Percentiles rank a stretch among this genome's conserved stretches.
Conservation (phyloP, 305 asterid genomes). For the Fraxinus albicans region DNA sequence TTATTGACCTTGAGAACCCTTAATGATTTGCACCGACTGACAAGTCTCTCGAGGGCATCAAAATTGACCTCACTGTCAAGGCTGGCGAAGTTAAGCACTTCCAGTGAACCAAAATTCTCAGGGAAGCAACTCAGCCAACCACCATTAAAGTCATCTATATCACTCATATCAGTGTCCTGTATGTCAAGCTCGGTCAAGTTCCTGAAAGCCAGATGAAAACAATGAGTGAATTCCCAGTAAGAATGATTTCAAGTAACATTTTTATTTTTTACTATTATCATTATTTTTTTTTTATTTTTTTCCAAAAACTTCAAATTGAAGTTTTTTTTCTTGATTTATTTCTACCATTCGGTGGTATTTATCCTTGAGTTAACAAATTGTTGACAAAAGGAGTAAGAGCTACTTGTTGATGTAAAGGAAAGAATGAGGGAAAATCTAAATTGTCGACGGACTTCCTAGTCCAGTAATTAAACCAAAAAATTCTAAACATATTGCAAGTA, state of each 20-base stretch:
- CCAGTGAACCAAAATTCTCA: slow-evolving; percentile 62
- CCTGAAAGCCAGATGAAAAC: slow-evolving; percentile 41
- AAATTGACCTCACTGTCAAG: slow-evolving; percentile 58
- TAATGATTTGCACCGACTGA: slow-evolving; percentile 58
- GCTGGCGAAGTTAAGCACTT: slow-evolving; percentile 64
- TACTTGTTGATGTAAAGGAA: not conserved
- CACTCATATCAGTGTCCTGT: slow-evolving; percentile 44
- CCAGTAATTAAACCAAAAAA: not conserved
- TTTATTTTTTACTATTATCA: no score
- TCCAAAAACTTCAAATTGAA: no score
- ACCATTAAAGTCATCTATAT: slow-evolving; percentile 53
- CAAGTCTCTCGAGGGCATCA: slow-evolving; percentile 70
- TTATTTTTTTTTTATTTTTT: no score
- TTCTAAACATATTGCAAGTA: not conserved
- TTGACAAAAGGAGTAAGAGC: not conserved
- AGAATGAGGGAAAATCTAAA: not conserved
- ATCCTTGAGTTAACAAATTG: not conserved
- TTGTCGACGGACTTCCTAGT: not conserved
- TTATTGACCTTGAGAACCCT: slow-evolving; percentile 70
- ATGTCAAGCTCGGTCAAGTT: slow-evolving; percentile 76
- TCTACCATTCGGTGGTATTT: not conserved
- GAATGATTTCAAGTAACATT: not conserved
- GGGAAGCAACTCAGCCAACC: slow-evolving; percentile 78
- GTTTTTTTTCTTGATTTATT: not conserved
- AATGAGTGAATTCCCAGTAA: slow-evolving; percentile 2